Conservation (phyloP, 2,329 filamentous ascomycete genomes). For the Aspergillus hiratsukae region DNA sequence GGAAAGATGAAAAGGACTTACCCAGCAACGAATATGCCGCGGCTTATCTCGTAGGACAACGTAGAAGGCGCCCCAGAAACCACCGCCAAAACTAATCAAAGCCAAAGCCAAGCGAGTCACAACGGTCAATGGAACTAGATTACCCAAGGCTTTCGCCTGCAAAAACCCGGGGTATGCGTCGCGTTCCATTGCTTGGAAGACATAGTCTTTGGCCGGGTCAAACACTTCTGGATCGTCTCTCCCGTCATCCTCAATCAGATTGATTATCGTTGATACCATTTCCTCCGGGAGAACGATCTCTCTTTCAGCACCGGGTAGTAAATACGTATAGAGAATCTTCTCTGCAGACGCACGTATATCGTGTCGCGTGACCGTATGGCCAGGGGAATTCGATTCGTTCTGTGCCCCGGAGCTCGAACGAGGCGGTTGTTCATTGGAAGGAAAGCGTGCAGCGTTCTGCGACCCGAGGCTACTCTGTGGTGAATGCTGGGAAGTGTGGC, state of each 20-base stretch:
- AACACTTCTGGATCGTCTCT: slow-evolving; percentile 97
- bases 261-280: slow-evolving; percentile 80
- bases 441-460: slow-evolving; percentile 35
- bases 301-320: slow-evolving; percentile 90
- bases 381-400: slow-evolving; percentile 75
- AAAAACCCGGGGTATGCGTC: slow-evolving; percentile 98
- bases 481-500: slow-evolving; percentile 45
- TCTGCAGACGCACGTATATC: slow-evolving; percentile 92
- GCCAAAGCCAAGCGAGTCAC: slow-evolving; percentile 81
- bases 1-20: slow-evolving; percentile 47
- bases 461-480: slow-evolving; percentile 53
- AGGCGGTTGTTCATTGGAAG: slow-evolving; percentile 45
- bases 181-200: slow-evolving; percentile 98
- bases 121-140: slow-evolving; percentile 86
- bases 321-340: slow-evolving; percentile 97
- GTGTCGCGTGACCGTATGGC: slow-evolving; percentile 76
- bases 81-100: slow-evolving; percentile 80
- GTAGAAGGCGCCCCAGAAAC: slow-evolving; percentile 89
- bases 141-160: slow-evolving; percentile 89
- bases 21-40: slow-evolving; percentile 74
- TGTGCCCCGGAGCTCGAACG: slow-evolving; percentile 58
- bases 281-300: slow-evolving; percentile 89
- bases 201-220: slow-evolving; percentile 95
- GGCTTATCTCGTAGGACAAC: slow-evolving; percentile 85
- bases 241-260: slow-evolving; percentile 82